Conservation (phyloP, 371 early-diverging fungal species). For the Saksenaea oblongispora region DNA sequence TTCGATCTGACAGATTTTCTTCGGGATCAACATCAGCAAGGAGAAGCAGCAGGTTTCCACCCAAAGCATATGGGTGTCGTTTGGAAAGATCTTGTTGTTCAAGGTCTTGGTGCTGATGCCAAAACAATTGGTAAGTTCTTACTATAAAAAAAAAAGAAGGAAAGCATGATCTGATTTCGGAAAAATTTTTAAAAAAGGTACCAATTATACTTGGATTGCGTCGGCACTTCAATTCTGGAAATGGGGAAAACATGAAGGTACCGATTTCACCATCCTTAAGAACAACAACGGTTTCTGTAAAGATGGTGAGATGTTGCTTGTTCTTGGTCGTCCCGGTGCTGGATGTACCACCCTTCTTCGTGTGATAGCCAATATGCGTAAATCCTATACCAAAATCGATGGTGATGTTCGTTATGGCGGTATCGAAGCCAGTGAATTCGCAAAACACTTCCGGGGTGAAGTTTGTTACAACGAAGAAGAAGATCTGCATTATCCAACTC, state of each 20-base stretch:
- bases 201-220: slow-evolving; percentile 20
- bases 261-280: slow-evolving; percentile 21
- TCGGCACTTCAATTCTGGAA: slow-evolving; percentile 21
- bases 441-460: slow-evolving; percentile 38
- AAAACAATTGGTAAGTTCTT: slow-evolving; percentile 17
- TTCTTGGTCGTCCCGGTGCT: slow-evolving; percentile 54
- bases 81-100: slow-evolving; percentile 47
- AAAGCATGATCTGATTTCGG: not conserved
- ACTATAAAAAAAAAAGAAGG: not conserved
- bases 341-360: slow-evolving; percentile 56
- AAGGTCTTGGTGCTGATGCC: slow-evolving; percentile 34
- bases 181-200: slow-evolving; percentile 15
- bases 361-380: slow-evolving; percentile 45
- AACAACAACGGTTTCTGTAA: slow-evolving; percentile 37
- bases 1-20: slow-evolving; percentile 24
- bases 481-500: slow-evolving; percentile 46
- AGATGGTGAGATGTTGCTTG: slow-evolving; percentile 56
- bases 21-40: slow-evolving; percentile 3
- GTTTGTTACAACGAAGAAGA: slow-evolving; percentile 54
- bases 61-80: slow-evolving; percentile 51
- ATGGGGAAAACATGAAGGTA: slow-evolving; percentile 14
- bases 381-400: slow-evolving; percentile 36
- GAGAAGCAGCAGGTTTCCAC: slow-evolving; percentile 40
- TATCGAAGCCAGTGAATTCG: slow-evolving; percentile 39
- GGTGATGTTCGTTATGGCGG: slow-evolving; percentile 49